Evolutionary conservation across 2,329 filamentous ascomycete genomes (phyloP), one percentile per base, ranked within the genome.

Genomic region (Colletotrichum australisinense): DNA sequence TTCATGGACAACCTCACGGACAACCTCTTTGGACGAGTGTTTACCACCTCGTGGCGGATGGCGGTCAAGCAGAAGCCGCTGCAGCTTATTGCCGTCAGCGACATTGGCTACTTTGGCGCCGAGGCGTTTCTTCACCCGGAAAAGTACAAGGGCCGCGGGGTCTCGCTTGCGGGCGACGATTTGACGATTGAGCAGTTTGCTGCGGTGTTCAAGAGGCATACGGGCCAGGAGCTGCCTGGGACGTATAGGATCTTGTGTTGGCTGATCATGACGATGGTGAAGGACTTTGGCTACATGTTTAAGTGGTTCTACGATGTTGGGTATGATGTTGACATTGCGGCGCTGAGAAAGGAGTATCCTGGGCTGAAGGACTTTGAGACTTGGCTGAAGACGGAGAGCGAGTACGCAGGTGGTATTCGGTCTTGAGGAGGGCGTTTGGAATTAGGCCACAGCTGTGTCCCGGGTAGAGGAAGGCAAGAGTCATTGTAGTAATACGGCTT

Each of bases 311-410:
- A 78, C 26, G 75, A 78, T 14, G 79, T 81, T 19, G 83, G 82
- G 2, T 85, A 82, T 28, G 79, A 74, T 1, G 84, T 79, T 1
- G 78, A 85, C 57, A 78, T 85, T 7, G 22, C 73, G 30, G 74
- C 76, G 5, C 32, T 81, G 66, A 78, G 63, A 69, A 76, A 75
- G 71, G 69, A 78, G 3, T 72, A 81, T 53, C 80, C 80, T 1
- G 78, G 60, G 8, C 56, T 82, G 3, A 77, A 77, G 75, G 75
- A 76, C 30, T 78, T 81, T 16, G 73, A 72, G n/a, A 75, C 72
- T 6, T 82, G 79, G 78, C 60, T 78, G 62, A 84, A 94, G 76
- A 90, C 90, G 83, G 86, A 89, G 78, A 91, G 93, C 77, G 89
- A 89, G 66, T 93, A 93, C 53, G 73, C 64, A 22, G 76, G 26